Evolutionary conservation across 2,329 filamentous ascomycete species (phyloP), one percentile per base, ranked within the genome.

Genomic region (Hypoxylon sp.): DNA sequence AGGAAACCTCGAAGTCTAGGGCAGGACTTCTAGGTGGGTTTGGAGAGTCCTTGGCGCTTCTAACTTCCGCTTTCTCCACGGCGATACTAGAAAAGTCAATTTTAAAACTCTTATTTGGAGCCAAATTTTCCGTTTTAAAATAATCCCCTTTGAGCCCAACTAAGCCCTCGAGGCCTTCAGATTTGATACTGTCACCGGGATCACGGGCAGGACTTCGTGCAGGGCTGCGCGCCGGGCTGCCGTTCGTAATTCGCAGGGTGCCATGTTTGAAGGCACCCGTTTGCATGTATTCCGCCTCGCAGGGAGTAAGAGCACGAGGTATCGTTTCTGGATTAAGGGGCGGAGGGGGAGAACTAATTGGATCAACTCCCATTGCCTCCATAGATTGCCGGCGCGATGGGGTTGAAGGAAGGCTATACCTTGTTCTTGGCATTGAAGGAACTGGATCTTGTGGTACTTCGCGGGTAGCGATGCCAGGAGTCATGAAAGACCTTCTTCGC

Each of bases 231-330:
- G 76, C 75, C 2, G 88, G 88, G 61, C 83, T 86, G 12, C 87
- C 88, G 74, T 90, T 90, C 21, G 81, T 88, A 60, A 90, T 89
- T 34, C 86, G 84, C 52, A 90, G 72, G 1, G 87, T 87, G 1
- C 88, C 88, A 56, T 88, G 83, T 73, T 88, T 88, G 73, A 88
- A 90, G 9, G 82, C 85, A 2, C 88, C 88, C 30, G 87, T 83
- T 47, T 89, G 86, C 63, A 81, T 81, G 70, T 89, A 90, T n/a
- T 86, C 83, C 27, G 80, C 75, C 23, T 89, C 87, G 41, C 79
- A 83, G 0, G 88, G 84, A 0, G 85, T 87, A 27, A 78, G 70
- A 8, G 77, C 80, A n/a, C 81, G 78, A 25, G 76, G 77, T 16
- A 76, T 61, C 0, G 73, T 66, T 9, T 75, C 74, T 1, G 69